Conservation (phyloP, 2,329 filamentous ascomycete genomes). For the Coniochaeta ligniaria region DNA sequence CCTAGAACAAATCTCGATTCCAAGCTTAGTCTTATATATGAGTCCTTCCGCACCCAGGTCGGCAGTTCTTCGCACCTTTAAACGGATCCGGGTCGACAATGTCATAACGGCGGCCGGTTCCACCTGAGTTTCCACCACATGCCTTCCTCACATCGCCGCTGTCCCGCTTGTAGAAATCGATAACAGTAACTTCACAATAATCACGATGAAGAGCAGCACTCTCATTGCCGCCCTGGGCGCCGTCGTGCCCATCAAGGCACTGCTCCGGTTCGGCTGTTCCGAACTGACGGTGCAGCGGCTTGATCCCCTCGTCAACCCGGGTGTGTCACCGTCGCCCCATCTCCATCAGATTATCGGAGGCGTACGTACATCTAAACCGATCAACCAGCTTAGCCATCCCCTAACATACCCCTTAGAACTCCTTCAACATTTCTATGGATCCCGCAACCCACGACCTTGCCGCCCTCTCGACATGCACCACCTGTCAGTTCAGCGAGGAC, state of each 20-base stretch:
- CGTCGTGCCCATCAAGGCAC: slow-evolving; percentile 16
- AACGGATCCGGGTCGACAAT: neutral
- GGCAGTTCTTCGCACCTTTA: slow-evolving; percentile 12
- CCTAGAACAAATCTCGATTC: slow-evolving; percentile 14
- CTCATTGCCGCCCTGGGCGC: slow-evolving; percentile 19
- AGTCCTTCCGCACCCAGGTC: neutral
- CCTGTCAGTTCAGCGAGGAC: slow-evolving; percentile 28
- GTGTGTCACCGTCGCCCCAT: slow-evolving; percentile 43
- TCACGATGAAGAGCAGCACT: slow-evolving; percentile 17
- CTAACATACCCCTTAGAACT: slow-evolving; percentile 20
- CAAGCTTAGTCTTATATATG: slow-evolving; percentile 8
- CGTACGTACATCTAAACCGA: slow-evolving; percentile 15
- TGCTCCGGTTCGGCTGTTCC: slow-evolving; percentile 38
- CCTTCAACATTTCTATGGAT: slow-evolving; percentile 38
- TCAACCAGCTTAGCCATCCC: neutral
- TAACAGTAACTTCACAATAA: neutral
- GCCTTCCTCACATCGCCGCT: neutral
- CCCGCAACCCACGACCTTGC: slow-evolving; percentile 21
- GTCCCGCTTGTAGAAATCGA: neutral
- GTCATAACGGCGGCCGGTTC: neutral
- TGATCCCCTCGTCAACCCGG: slow-evolving; percentile 33
- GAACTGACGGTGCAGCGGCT: slow-evolving; percentile 40
- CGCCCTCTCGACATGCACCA: slow-evolving; percentile 33
- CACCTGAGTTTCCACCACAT: neutral
- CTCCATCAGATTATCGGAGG: slow-evolving; percentile 53